phyloP scores from a whole-genome alignment of 371 early-diverging fungal genomes.

The Mortierella polycephala region DNA sequence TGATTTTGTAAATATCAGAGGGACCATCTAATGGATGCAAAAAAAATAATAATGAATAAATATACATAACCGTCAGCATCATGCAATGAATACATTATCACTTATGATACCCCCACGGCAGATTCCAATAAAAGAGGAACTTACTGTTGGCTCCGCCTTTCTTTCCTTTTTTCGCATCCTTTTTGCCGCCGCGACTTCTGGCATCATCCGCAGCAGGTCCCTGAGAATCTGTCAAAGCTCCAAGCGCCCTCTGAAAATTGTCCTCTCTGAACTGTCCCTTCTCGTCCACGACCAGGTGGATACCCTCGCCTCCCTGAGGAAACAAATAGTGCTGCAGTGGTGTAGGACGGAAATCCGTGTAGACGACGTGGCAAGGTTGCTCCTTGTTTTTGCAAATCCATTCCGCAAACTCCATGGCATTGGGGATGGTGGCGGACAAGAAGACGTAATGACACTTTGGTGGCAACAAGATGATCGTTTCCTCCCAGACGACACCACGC shows the following conservation, averaged over 20 bases:
- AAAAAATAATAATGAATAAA: not conserved
- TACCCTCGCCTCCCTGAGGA: constrained; percentile 94
- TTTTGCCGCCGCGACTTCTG: constrained; percentile 64
- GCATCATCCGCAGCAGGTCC: constrained; percentile 65
- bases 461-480: constrained; percentile 98
- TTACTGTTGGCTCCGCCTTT: constrained; percentile 49
- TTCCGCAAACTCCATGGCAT: constrained; percentile 99
- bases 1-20: constrained; percentile 92
- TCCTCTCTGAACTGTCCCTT: constrained; percentile 94
- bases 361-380: constrained; percentile 99
- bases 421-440: constrained; percentile 99
- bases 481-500: constrained; percentile 99
- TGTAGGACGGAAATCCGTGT: constrained; percentile 99
- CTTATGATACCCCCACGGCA: too few relatives aligned
- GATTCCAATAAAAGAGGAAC: not conserved
- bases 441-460: constrained; percentile 96
- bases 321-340: constrained; percentile 98
- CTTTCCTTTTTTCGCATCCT: constrained; percentile 62
- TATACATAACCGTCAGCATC: too few relatives aligned
- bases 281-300: constrained; percentile 97
- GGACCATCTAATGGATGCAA: constrained; percentile 53
- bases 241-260: constrained; percentile 92
- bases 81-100: not conserved
- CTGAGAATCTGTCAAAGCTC: constrained; percentile 72
- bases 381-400: constrained; percentile 98